Percentiles rank a stretch among this genome's conserved stretches.
Evolutionary conservation across 192 early-diverging fungal genomes (phyloP).

Genomic region (Linnemannia exigua): DNA sequence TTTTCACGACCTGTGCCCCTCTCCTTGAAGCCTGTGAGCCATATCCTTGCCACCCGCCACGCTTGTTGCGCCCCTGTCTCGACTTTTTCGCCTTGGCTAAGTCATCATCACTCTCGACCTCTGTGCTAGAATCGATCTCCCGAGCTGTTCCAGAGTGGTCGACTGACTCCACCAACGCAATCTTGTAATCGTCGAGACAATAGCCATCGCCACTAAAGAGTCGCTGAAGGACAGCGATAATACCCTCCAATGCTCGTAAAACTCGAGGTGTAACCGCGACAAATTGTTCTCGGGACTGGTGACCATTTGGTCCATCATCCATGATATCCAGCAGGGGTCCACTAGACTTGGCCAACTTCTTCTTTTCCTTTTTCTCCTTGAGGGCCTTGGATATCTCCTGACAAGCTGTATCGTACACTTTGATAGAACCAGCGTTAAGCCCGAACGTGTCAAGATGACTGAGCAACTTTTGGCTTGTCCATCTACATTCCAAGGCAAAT

Average conservation of each 20-base stretch:
- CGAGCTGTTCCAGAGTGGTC: neutral
- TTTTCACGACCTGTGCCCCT: neutral
- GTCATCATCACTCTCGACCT: constrained; percentile 1
- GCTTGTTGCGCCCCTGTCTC: neutral
- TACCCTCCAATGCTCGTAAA: constrained; percentile 15
- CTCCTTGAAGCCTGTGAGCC: neutral
- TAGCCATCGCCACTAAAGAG: neutral
- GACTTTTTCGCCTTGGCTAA: constrained; percentile 2
- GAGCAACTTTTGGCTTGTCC: constrained; percentile 26
- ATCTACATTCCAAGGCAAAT: neutral
- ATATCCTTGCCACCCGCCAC: neutral
- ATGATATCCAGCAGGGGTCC: neutral
- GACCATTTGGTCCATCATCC: neutral
- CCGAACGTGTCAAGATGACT: constrained; percentile 6
- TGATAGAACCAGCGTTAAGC: constrained; percentile 13
- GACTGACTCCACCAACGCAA: constrained; percentile 28
- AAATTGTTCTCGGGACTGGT: neutral
- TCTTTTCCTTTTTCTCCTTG: constrained; percentile 37
- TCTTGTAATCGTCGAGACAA: constrained; percentile 37
- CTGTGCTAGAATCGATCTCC: neutral
- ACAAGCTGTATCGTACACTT: constrained; percentile 16
- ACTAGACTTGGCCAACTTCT: constrained; percentile 12
- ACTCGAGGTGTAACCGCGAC: constrained; percentile 11
- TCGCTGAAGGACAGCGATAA: constrained; percentile 13
- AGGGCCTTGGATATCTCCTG: constrained; percentile 26